Evolutionary conservation across 2,329 filamentous ascomycete species (phyloP).

Genomic region (Botryotinia narcissicola): DNA sequence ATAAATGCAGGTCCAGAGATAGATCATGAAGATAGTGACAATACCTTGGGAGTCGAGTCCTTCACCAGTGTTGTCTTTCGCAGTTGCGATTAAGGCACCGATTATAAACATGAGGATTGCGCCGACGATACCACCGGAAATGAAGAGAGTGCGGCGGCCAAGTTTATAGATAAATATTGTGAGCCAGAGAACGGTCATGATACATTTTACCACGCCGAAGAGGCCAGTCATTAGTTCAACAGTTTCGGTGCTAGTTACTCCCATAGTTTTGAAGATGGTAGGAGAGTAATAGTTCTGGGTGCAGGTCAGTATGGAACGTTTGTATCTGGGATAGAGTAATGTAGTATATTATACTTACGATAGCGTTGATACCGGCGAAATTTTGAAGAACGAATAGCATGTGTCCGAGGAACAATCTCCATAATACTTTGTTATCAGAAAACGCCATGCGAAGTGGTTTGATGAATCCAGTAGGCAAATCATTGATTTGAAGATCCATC

Average conservation of each 20-base stretch:
- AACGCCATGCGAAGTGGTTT: conserved; percentile 71
- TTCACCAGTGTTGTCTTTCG: not conserved
- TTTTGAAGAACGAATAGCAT: conserved; percentile 8
- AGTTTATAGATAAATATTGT: conserved; percentile 59
- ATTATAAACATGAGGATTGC: conserved; percentile 31
- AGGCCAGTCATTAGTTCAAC: conserved; percentile 28
- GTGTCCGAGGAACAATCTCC: conserved; percentile 3
- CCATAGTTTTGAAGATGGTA: conserved; percentile 29
- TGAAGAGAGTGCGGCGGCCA: conserved; percentile 50
- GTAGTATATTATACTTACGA: not conserved
- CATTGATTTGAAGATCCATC: conserved; percentile 62
- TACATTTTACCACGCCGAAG: conserved; percentile 27
- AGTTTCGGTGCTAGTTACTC: conserved; percentile 28
- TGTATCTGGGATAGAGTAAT: not conserved
- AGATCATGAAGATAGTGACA: not conserved
- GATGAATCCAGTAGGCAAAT: conserved; percentile 5
- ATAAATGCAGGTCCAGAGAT: conserved; percentile 26
- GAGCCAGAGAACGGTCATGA: conserved; percentile 43
- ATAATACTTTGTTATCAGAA: not conserved
- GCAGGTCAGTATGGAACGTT: not conserved
- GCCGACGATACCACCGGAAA: conserved; percentile 28
- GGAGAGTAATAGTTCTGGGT: conserved; percentile 30
- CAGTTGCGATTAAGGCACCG: not conserved
- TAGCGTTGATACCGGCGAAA: conserved; percentile 12
- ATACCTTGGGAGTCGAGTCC: conserved; percentile 1